Evolutionary conservation across 2,329 filamentous ascomycete genomes (phyloP), one percentile per base, ranked within the genome.

Genomic region (Teratosphaeriaceae sp.): DNA sequence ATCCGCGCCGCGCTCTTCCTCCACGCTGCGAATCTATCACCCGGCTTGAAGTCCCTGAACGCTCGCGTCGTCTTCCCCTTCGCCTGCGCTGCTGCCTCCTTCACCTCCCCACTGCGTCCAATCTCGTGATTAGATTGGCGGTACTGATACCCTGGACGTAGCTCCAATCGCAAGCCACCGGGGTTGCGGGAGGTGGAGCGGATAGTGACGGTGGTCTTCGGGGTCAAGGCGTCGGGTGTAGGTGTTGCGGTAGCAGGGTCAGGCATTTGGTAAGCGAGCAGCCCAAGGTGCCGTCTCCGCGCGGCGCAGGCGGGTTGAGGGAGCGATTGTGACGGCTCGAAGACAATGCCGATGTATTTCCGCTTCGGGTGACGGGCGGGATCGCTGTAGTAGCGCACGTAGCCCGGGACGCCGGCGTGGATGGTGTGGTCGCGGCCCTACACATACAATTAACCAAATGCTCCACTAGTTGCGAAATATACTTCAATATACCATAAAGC

Each of bases 361-460:
- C 89, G 79, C 54, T 88, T 85, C 1, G 89, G 85, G 65, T 97
- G 88, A 46, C 74, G 76, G 23, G 75, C 67, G 0, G 89, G 88
- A 62, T 98, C 90, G 61, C 84, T 81, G 74, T 98, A 98, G 77
- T 95, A 98, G 57, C 92, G 88, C 47, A 98, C 92, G 67, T 94
- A 98, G 51, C 92, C 92, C 3, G 84, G 75, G 43, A 84, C 79
- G 46, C 81, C 82, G 41, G 92, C 82, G 67, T 86, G 94, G 63
- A 98, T 94, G 39, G 90, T 97, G 72, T 97, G 92, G 66, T 98
- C 89, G 48, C 92, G 84, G 39, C 92, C 92, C 59, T 62, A 40
- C 21, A 30, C 2, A 21, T 23, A 20, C 20, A 18, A 26, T 20
- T 22, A 15, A n/a, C 11, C 33, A 4, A 36, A 31, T n/a, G n/a